Evolutionary conservation across 2,329 filamentous ascomycete genomes (phyloP).

Genomic region (Dactylonectria estremocensis): DNA sequence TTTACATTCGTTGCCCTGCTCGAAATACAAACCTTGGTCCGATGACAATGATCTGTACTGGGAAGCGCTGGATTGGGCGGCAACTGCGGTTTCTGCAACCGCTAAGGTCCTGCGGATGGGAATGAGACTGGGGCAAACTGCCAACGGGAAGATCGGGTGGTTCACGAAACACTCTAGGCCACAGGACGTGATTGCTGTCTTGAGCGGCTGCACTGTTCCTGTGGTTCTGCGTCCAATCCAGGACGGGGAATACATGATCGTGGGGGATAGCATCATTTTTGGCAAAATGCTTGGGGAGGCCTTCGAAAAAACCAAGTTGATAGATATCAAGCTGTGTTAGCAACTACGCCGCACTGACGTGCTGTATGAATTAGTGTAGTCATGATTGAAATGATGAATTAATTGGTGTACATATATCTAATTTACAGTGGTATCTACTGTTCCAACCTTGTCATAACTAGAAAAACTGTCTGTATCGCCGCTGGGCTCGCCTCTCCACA

Average conservation of each 20-base stretch:
- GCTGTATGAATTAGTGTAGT: neutral
- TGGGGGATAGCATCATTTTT: neutral
- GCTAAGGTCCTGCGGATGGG: neutral
- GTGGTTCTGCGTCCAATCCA: neutral
- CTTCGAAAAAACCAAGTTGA: neutral
- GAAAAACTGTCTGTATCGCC: constrained; percentile 4
- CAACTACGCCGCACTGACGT: neutral
- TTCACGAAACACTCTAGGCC: neutral
- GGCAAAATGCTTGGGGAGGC: neutral
- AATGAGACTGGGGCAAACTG: neutral
- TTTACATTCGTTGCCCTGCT: neutral
- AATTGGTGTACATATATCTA: neutral
- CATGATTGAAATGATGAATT: neutral
- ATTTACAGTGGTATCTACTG: too few species aligned
- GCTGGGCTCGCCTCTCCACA: constrained; percentile 7
- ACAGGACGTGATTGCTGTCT: neutral
- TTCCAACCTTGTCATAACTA: constrained; percentile 6
- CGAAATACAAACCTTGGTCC: neutral
- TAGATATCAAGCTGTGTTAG: neutral
- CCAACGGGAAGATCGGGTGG: neutral
- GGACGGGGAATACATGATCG: neutral
- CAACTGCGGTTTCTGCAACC: neutral
- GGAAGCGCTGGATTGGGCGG: too few species aligned
- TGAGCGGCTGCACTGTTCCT: neutral
- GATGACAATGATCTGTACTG: too few species aligned